These are phyloP conservation scores for Rhizopogon roseolus DNA, from an alignment of 768 basidiomycete genomes.

Conservation along the genomic window DNA sequence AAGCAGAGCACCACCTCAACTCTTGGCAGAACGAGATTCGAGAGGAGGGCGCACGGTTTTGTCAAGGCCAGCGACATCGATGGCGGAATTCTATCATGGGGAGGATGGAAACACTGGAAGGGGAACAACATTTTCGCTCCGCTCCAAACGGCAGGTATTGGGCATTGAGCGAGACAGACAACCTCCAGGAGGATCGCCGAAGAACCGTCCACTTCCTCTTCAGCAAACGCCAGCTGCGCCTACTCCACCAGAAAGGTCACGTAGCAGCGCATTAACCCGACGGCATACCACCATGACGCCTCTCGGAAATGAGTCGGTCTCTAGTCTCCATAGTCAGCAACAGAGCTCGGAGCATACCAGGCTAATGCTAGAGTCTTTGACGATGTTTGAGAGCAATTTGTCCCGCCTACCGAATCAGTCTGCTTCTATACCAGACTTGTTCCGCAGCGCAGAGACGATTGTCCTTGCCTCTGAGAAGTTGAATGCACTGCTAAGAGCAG, in stretches of 20 bases:
- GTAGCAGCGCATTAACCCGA: constrained; percentile 6
- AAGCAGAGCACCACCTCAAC: constrained; percentile 10
- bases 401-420: constrained; percentile 47
- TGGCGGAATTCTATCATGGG: constrained; percentile 43
- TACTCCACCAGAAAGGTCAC: constrained; percentile 8
- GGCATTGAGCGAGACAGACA: constrained; percentile 14
- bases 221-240: constrained; percentile 14
- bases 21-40: constrained; percentile 15
- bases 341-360: constrained; percentile 53
- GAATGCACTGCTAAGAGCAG: constrained; percentile 53
- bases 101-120: constrained; percentile 9
- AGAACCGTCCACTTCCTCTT: constrained; percentile 5
- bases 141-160: constrained; percentile 17
- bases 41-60: constrained; percentile 14
- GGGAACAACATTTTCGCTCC: constrained; percentile 10
- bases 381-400: constrained; percentile 66
- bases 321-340: constrained; percentile 9
- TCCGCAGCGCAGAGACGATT: constrained; percentile 56
- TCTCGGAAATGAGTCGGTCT: constrained; percentile 7
- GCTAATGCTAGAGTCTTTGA: constrained; percentile 66
- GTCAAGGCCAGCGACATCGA: constrained; percentile 48
- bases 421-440: constrained; percentile 45
- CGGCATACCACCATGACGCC: constrained; percentile 16
- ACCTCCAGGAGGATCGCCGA: constrained; percentile 12
- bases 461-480: constrained; percentile 64